Evolutionary conservation across 371 early-diverging fungal genomes (phyloP), one percentile per base, ranked within the genome.

Genomic region (Mucor sp.): DNA sequence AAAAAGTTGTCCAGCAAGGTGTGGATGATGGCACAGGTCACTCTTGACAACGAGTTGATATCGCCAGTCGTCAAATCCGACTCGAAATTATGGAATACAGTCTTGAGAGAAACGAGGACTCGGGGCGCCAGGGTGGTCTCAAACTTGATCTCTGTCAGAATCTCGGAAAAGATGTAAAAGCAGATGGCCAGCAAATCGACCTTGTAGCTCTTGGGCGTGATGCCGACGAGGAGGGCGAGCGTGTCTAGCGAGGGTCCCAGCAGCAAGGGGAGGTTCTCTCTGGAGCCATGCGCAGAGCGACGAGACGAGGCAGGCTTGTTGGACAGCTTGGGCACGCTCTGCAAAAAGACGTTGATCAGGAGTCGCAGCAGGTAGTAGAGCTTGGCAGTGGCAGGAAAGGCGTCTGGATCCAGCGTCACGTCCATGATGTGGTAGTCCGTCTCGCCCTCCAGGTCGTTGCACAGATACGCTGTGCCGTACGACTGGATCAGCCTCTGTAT

Each of bases 261-360:
- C 1, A 85, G 27, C 6, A 65, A 35, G 0, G 61, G 55, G 0
- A 71, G 64, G 27, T 78, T 69, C 9, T 81, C 74, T 37, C 66
- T 62, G 7, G 64, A 62, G 33, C 25, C 33, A 27, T 69, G 50
- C 32, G 50, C 57, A 19, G 67, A 65, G 39, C 63, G 50, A 47
- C 66, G 59, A 50, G 66, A 39, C 5, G 71, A 66, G 9, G 72
- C 58, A 6, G 70, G 75, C 47, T 78, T 80, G 25, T 62, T 71
- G 5, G 79, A 74, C 17, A 85, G 62, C 3, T 71, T 71, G 4
- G 84, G 83, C 6, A 84, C 64, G 53, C 77, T 76, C 65, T 81
- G 83, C 53, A 85, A 66, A 71, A 85, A 83, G 8, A 85, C 83
- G 44, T 77, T 82, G 53, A 81, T 71, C 59, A 85, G 65, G 8